Percentiles rank a stretch among this genome's conserved stretches.
These are phyloP conservation scores for Cyphellophora europaea DNA, from an alignment of 2,329 filamentous ascomycete species.

Conservation along the genomic window DNA sequence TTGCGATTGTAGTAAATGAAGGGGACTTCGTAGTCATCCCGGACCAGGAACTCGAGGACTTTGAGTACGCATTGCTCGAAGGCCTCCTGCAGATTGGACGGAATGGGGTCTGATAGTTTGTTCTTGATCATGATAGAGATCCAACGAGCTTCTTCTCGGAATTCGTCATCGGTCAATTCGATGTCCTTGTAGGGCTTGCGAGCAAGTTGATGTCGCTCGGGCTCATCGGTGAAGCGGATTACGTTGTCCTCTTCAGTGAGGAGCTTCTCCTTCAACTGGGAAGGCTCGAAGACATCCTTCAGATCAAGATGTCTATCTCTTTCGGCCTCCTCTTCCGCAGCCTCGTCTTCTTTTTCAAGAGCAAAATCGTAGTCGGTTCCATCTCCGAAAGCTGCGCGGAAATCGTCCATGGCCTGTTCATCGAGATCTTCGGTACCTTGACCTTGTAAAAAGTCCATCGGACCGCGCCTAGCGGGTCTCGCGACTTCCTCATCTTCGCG, in stretches of 20 bases:
- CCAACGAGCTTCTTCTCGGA: constrained; percentile 85
- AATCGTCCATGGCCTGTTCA: constrained; percentile 87
- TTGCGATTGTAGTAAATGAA: constrained; percentile 98
- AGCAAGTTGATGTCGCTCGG: constrained; percentile 88
- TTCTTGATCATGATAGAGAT: constrained; percentile 83
- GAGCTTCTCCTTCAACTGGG: constrained; percentile 85
- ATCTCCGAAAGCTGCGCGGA: constrained; percentile 91
- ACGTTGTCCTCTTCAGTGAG: constrained; percentile 91
- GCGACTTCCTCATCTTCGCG: constrained; percentile 84
- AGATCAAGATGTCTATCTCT: constrained; percentile 81
- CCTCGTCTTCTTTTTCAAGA: constrained; percentile 75
- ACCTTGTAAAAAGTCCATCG: constrained; percentile 52
- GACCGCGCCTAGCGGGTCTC: constrained; percentile 57
- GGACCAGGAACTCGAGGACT: constrained; percentile 88
- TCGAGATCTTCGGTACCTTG: constrained; percentile 79
- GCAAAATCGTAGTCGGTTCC: constrained; percentile 96
- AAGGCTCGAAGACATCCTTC: constrained; percentile 97
- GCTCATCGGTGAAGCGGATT: constrained; percentile 80
- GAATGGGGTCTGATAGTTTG: constrained; percentile 39
- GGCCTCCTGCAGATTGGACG: constrained; percentile 62
- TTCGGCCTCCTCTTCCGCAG: constrained; percentile 64
- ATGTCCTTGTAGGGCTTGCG: constrained; percentile 80
- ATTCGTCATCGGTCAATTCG: constrained; percentile 71
- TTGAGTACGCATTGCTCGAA: constrained; percentile 85
- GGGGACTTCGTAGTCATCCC: constrained; percentile 89